These are phyloP conservation scores for Strobilomyces confusus DNA, from an alignment of 768 basidiomycete species.

Conservation along the genomic window DNA sequence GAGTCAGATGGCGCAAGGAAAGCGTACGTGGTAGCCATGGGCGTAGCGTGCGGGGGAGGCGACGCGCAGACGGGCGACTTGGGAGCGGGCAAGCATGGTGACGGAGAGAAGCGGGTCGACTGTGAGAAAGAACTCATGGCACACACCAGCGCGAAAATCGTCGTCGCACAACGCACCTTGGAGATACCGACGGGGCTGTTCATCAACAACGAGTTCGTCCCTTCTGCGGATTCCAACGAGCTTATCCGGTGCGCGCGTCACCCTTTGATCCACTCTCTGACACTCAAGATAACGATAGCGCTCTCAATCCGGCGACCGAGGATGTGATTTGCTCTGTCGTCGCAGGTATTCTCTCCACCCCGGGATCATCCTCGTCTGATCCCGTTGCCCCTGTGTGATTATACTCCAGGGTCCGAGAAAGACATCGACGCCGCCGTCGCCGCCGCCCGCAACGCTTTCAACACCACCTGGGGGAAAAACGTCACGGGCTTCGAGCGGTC, in stretches of 20 bases:
- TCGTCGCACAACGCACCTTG: slow-evolving; percentile 46
- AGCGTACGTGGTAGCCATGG: slow-evolving; percentile 54
- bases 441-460: slow-evolving; percentile 79
- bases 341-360: slow-evolving; percentile 40
- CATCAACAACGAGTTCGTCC: slow-evolving; percentile 87
- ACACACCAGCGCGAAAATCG: slow-evolving; percentile 34
- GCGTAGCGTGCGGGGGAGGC: slow-evolving; percentile 38
- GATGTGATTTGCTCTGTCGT: slow-evolving; percentile 65
- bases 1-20: neutral
- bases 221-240: slow-evolving; percentile 66
- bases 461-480: slow-evolving; percentile 86
- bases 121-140: slow-evolving; percentile 41
- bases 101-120: slow-evolving; percentile 16
- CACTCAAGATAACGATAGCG: slow-evolving; percentile 37
- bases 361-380: neutral
- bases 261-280: slow-evolving; percentile 5
- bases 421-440: slow-evolving; percentile 84
- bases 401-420: slow-evolving; percentile 50
- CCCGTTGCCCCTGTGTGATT: neutral
- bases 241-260: slow-evolving; percentile 50
- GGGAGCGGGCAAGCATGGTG: slow-evolving; percentile 43
- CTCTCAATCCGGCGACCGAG: slow-evolving; percentile 82
- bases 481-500: slow-evolving; percentile 81
- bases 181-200: slow-evolving; percentile 79
- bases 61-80: slow-evolving; percentile 28